Base-by-base conservation (phyloP, 495 filamentous ascomycete genomes). In the Jackrogersella multiformis region DNA sequence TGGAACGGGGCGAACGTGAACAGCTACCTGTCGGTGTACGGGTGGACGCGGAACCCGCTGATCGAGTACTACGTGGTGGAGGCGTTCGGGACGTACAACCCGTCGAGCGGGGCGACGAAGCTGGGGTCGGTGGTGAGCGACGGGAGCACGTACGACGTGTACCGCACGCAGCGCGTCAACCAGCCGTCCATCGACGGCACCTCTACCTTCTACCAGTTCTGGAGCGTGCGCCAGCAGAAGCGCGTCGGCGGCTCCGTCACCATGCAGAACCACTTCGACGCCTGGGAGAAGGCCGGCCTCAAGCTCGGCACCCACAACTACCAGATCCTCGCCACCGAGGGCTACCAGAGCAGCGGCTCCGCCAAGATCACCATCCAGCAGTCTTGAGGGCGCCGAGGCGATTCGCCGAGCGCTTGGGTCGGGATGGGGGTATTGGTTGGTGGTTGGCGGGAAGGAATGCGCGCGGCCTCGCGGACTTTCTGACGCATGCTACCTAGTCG, bases 131-230 rank as follows among this genome's bases (percentile, higher is more conserved):
- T 90, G 42, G 74, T 72, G 39, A 80, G 73, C 39, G 89, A 91
- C 76, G 89, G 88, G 53, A 74, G 77, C 39, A 85, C 78, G 8
- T 92, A 92, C 79, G 81, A 88, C 56, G 85, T 91, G 76, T 88
- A 86, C 79, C 77, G 82, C 67, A 80, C 80, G 39, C 77, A 79
- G 46, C 87, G 86, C 45, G 76, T 77, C 72, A 86, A 91, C 77
- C 80, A 86, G 76, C 85, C 85, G 4, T 83, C 80, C 15, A 87
- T 88, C 72, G 74, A 76, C 13, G 86, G 86, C 28, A 85, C 81
- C 51, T 61, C 69, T 9, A 87, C 84, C 51, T 87, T 87, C 70
- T 69, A 81, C 61, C 86, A 87, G 78, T 88, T 79, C 80, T 87
- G 82, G 82, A 82, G 80, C 54, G 81, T 87, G 28, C 81, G 85